Conservation (phyloP, 2,329 filamentous ascomycete species). For the Metarhizium album region DNA sequence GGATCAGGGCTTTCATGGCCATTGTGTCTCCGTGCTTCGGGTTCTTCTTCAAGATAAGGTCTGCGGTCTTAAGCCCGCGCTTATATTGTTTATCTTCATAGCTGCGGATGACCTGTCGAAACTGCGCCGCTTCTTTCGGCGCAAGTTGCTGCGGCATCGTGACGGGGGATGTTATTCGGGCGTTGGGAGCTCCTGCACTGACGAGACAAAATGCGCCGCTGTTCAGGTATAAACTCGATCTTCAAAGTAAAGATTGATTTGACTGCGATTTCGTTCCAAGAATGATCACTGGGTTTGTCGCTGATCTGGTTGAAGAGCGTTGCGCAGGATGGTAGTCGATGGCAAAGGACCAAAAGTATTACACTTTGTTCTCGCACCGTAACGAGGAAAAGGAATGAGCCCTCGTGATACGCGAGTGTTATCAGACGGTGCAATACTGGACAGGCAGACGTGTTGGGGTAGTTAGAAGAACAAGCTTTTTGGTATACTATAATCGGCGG, state of each 20-base stretch:
- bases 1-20: slow-evolving; percentile 96
- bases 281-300: background rate
- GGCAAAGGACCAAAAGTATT: background rate
- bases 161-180: background rate
- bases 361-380: background rate
- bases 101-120: slow-evolving; percentile 85
- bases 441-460: background rate
- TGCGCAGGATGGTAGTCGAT: background rate
- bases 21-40: slow-evolving; percentile 96
- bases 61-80: slow-evolving; percentile 81
- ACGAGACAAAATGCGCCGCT: background rate
- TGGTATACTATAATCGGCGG: slow-evolving; percentile 6
- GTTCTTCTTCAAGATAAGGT: slow-evolving; percentile 90
- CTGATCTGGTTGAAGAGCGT: background rate
- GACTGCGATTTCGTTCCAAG: background rate
- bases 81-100: slow-evolving; percentile 99
- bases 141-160: slow-evolving; percentile 62
- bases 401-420: background rate
- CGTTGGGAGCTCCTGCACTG: background rate
- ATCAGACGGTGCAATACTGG: background rate
- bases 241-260: background rate
- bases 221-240: background rate
- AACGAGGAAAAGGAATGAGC: background rate
- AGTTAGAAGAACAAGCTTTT: background rate
- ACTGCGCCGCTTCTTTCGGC: slow-evolving; percentile 88